Evolutionary conservation across 164 flowering plant species (phyloP), one percentile per base, ranked within the genome.

Genomic region (Pachysandra terminalis): DNA sequence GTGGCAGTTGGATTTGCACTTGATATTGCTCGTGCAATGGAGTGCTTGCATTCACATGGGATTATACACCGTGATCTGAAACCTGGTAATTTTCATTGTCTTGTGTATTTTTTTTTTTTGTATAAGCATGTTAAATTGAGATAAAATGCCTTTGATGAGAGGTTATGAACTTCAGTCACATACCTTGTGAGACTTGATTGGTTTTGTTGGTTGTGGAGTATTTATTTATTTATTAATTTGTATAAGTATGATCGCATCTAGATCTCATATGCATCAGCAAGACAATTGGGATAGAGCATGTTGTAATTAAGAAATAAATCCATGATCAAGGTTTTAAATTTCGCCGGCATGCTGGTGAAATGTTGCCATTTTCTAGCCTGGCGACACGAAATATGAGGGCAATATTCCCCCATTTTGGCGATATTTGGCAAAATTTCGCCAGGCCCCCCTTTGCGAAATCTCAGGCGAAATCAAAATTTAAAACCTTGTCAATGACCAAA

Each of bases 41-140:
- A 87, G 59, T 94, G 93, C 78, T 84, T 94, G 66, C 98, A 94
- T 67, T 81, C 90, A 32, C 91, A 91, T 71, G 94, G 96, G 23
- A 88, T 93, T 81, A 91, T 91, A 69, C 98, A 93, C 77, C 90
- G 98, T 15, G 98, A 93, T 77, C 78, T 93, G 40, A 91, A 94
- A 74, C 98, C 98, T 59, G 94, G 98, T 94, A n/a, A 14, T 35
- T 45, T 21, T 71, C 49, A 51, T 54, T 23, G 67, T 45, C 6
- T n/a, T 32, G 26, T 25, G 28, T 65, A 1, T 32, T 19, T 61
- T 68, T 21, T 64, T 16, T 9, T 6, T n/a, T n/a, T n/a, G n/a
- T n/a, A n/a, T n/a, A n/a, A n/a, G n/a, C n/a, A 21, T 35, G 19
- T 60, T 19, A 5, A 45, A 24, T 23, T 40, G 41, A 14, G 59